These are phyloP conservation scores for Penicillium herquei DNA, from an alignment of 495 filamentous ascomycete genomes.

Conservation along the genomic window DNA sequence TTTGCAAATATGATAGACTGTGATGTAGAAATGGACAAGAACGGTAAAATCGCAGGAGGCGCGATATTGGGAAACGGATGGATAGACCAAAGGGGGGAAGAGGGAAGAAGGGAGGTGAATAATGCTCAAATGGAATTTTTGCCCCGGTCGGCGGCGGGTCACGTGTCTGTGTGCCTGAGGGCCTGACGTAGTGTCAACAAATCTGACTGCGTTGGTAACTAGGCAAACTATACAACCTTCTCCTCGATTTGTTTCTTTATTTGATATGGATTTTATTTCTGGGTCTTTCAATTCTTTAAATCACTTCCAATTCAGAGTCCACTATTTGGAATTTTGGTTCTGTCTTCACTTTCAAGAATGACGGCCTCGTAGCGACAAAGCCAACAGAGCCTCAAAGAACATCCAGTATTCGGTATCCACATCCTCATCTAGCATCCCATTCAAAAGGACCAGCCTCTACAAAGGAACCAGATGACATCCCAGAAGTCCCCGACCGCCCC, in stretches of 20 bases:
- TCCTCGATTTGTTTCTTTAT: no score
- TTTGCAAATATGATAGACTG: slow-evolving; percentile 25
- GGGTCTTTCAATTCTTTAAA: no score
- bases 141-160: slow-evolving; percentile 37
- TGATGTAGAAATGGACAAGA: slow-evolving; percentile 1
- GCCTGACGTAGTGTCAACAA: slow-evolving; percentile 23
- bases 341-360: no score
- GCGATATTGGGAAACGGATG: slow-evolving; percentile 11
- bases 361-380: neutral
- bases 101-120: slow-evolving; percentile 25
- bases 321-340: no score
- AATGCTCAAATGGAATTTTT: slow-evolving; percentile 47
- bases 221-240: no score
- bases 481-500: slow-evolving; percentile 85
- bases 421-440: slow-evolving; percentile 10
- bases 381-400: neutral
- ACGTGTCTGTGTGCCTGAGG: slow-evolving; percentile 39
- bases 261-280: no score
- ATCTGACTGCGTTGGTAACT: neutral
- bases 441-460: slow-evolving; percentile 19
- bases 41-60: neutral
- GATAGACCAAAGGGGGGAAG: slow-evolving; percentile 12
- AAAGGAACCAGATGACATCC: slow-evolving; percentile 88
- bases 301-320: no score
- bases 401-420: neutral